Percentiles rank a stretch among this genome's conserved stretches.
Evolutionary conservation across 2,329 filamentous ascomycete species (phyloP).

Genomic region (Gaeumannomyces tritici): DNA sequence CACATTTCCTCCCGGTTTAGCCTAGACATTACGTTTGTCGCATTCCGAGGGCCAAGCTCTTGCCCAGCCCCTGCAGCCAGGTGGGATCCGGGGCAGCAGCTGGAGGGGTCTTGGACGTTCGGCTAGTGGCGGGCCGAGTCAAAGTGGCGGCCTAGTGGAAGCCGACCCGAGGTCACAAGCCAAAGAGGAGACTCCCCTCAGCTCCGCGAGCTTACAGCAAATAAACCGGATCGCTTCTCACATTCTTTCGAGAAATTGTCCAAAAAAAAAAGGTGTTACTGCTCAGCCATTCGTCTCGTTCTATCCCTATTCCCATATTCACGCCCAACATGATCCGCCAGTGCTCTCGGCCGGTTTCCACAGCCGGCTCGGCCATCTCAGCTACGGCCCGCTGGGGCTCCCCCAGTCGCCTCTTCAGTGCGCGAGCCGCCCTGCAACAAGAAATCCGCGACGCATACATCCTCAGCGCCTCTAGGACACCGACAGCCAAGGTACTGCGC

Average conservation of each 20-base stretch:
- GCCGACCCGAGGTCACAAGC: background rate
- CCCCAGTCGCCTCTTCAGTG: slow-evolving; percentile 29
- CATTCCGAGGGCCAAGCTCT: no score
- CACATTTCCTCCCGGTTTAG: no score
- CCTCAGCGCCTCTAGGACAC: slow-evolving; percentile 78
- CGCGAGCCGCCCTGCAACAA: slow-evolving; percentile 30
- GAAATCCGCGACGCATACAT: slow-evolving; percentile 92
- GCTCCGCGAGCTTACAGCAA: background rate
- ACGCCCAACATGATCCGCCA: slow-evolving; percentile 1
- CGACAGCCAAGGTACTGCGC: slow-evolving; percentile 68
- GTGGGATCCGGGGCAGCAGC: no score
- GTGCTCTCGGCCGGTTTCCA: slow-evolving; percentile 1
- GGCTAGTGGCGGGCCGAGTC: background rate
- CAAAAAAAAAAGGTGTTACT: background rate
- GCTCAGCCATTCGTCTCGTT: background rate
- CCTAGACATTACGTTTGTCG: no score
- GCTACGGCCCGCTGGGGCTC: background rate
- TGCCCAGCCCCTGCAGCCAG: no score
- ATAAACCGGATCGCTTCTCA: background rate
- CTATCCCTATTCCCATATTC: background rate
- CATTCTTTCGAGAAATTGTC: background rate
- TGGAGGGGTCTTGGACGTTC: background rate
- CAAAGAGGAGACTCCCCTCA: background rate
- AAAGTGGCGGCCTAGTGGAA: background rate
- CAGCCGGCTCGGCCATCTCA: slow-evolving; percentile 4